These are phyloP conservation scores for Elaphomyces granulatus DNA, from an alignment of 495 filamentous ascomycete species.

Conservation along the genomic window DNA sequence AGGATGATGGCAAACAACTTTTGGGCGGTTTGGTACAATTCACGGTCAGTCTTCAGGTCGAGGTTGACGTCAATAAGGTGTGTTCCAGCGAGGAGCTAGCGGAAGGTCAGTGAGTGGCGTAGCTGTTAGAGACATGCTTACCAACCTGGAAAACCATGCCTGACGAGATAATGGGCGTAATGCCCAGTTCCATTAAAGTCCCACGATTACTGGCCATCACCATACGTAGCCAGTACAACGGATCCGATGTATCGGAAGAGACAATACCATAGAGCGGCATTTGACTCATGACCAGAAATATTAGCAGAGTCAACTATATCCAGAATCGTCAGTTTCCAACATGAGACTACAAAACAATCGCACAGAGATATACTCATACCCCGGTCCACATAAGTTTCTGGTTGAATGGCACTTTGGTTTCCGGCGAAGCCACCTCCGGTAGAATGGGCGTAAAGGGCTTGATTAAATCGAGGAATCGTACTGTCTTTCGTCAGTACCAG, in stretches of 20 bases:
- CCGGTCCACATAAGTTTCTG: slow-evolving; percentile 99
- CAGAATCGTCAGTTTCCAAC: slow-evolving; percentile 25
- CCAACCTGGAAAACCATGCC: slow-evolving; percentile 96
- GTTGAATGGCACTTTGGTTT: slow-evolving; percentile 94
- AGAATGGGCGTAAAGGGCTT: slow-evolving; percentile 99
- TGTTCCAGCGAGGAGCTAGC: slow-evolving; percentile 83
- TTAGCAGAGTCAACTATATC: slow-evolving; percentile 70
- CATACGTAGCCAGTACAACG: slow-evolving; percentile 99
- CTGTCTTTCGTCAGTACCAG: slow-evolving; percentile 30
- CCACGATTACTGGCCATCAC: slow-evolving; percentile 99
- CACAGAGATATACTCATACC: slow-evolving; percentile 29
- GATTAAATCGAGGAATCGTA: slow-evolving; percentile 98
- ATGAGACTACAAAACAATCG: slow-evolving; percentile 10
- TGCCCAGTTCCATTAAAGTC: slow-evolving; percentile 98
- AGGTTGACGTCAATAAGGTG: slow-evolving; percentile 99
- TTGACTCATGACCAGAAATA: slow-evolving; percentile 99
- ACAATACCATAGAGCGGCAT: slow-evolving; percentile 97
- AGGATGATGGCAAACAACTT: slow-evolving; percentile 98
- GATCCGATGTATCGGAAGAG: slow-evolving; percentile 92
- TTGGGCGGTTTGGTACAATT: slow-evolving; percentile 98
- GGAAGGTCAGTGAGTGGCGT: slow-evolving; percentile 11
- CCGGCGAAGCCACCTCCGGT: slow-evolving; percentile 94
- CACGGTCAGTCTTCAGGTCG: slow-evolving; percentile 97
- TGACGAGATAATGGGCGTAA: slow-evolving; percentile 97
- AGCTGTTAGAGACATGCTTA: slow-evolving; percentile 1